A percentile compares a stretch with the other conserved stretches of the same genome.
These are phyloP conservation scores for Chamaenerion angustifolium DNA, from an alignment of 345 rosid genomes.

Conservation along the genomic window DNA sequence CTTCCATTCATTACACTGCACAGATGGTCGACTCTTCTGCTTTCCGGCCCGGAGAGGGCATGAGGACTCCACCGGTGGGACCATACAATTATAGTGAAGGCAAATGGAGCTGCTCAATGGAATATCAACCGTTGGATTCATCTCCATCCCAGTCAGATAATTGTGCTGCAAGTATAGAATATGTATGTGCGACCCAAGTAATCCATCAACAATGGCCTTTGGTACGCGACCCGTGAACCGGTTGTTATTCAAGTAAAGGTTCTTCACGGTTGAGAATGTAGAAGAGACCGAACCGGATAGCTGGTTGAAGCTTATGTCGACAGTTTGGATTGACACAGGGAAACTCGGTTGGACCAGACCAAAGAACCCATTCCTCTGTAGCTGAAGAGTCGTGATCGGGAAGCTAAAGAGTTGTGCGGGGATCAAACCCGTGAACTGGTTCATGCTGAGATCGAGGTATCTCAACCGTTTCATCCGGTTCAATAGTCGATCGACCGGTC, in stretches of 20 bases:
- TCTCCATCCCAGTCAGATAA: conserved; percentile 65
- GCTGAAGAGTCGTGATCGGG: conserved; percentile 52
- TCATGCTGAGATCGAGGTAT: conserved; percentile 65
- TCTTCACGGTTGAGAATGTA: conserved; percentile 62
- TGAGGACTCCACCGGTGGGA: conserved; percentile 61
- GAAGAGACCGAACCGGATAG: conserved; percentile 63
- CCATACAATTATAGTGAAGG: conserved; percentile 88
- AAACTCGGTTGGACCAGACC: conserved; percentile 46
- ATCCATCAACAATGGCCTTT: conserved; percentile 53
- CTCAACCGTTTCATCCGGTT: conserved; percentile 45
- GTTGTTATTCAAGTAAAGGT: conserved; percentile 69
- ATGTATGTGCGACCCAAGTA: conserved; percentile 45
- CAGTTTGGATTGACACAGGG: conserved; percentile 44
- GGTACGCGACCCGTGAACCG: conserved; percentile 75
- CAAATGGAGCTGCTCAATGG: conserved; percentile 70
- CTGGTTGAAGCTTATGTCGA: conserved; percentile 72
- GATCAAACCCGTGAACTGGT: conserved; percentile 57
- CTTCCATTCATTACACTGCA: conserved; percentile 50
- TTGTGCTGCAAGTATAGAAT: conserved; percentile 75
- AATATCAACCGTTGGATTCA: conserved; percentile 68
- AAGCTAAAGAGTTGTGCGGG: conserved; percentile 42
- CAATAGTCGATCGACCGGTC: conserved; percentile 51
- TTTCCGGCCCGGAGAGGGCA: conserved; percentile 75
- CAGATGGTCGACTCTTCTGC: conserved; percentile 61
- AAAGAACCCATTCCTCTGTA: conserved; percentile 57